Conservation (phyloP, 176 grass and related monocot species). For the Oryza brachyantha region DNA sequence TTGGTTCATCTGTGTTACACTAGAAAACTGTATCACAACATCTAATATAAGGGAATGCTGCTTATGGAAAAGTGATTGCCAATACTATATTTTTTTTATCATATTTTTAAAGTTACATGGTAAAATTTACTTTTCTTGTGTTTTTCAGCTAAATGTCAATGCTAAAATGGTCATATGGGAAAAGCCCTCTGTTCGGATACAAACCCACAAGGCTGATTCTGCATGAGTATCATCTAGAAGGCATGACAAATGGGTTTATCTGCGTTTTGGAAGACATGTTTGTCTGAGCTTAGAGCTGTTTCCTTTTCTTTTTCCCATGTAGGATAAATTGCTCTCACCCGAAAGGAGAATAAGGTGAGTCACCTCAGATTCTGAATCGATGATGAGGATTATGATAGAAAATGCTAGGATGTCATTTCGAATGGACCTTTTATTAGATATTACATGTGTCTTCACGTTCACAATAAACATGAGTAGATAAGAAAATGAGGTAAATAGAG, state of each 20-base stretch:
- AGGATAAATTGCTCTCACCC: slow-evolving; percentile 23
- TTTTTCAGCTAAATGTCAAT: slow-evolving; percentile 25
- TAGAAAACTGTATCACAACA: background rate
- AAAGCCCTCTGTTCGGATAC: background rate
- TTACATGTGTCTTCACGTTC: background rate
- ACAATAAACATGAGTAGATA: slow-evolving; percentile 10
- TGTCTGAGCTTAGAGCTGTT: slow-evolving; percentile 10
- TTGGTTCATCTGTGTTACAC: background rate
- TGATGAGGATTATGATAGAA: background rate
- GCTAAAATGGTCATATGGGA: slow-evolving; percentile 2
- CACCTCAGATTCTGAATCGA: background rate
- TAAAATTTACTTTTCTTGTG: slow-evolving; percentile 14
- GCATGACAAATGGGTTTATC: slow-evolving; percentile 15
- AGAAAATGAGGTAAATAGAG: slow-evolving; percentile 20
- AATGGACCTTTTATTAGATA: slow-evolving; percentile 14
- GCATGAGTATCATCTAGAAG: slow-evolving; percentile 6
- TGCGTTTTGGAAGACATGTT: background rate
- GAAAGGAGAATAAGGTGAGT: slow-evolving; percentile 23
- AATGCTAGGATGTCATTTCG: slow-evolving; percentile 5
- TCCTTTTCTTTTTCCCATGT: background rate
- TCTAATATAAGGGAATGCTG: background rate
- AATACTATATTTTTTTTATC: background rate
- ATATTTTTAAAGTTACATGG: slow-evolving; percentile 7
- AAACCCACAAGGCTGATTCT: background rate
- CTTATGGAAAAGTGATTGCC: background rate